Conservation (phyloP, 2,329 filamentous ascomycete genomes). For the Achaetomium macrosporum region DNA sequence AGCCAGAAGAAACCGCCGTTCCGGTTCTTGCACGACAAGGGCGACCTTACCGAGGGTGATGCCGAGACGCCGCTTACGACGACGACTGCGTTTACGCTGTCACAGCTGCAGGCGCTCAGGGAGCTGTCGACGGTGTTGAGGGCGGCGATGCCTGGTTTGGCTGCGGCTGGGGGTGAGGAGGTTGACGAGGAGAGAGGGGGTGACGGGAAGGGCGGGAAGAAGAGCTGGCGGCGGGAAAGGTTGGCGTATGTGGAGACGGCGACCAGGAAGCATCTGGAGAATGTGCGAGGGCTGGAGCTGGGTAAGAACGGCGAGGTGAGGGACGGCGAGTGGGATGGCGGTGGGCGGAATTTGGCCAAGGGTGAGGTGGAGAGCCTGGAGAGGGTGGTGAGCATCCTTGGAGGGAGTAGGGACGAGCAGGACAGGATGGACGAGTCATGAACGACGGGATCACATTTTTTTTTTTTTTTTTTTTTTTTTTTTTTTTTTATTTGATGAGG, state of each 20-base stretch:
- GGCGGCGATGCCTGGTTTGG: conserved; percentile 60
- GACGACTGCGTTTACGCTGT: conserved; percentile 71
- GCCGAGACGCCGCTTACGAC: conserved; percentile 56
- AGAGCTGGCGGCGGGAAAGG: conserved; percentile 63
- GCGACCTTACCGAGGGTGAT: conserved; percentile 46
- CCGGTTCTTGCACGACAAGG: conserved; percentile 53
- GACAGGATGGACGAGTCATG: conserved; percentile 29
- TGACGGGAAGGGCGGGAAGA: conserved; percentile 31
- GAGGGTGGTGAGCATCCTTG: conserved; percentile 42
- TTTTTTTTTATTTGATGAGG: neutral
- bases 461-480: neutral
- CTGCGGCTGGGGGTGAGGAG: conserved; percentile 5
- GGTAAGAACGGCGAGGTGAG: conserved; percentile 55
- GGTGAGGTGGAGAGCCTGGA: conserved; percentile 56
- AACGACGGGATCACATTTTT: neutral
- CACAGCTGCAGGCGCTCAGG: conserved; percentile 75
- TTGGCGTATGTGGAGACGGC: conserved; percentile 78
- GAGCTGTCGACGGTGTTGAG: conserved; percentile 56
- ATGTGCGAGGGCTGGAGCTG: conserved; percentile 59
- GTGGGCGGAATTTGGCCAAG: conserved; percentile 42
- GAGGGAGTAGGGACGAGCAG: conserved; percentile 24
- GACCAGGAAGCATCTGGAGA: conserved; percentile 70
- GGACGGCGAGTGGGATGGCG: conserved; percentile 59
- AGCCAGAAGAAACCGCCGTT: conserved; percentile 33
- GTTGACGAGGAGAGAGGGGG: conserved; percentile 27